Percentiles rank a stretch among this genome's conserved stretches.
These are phyloP conservation scores for Ophiostoma ips DNA, from an alignment of 2,329 filamentous ascomycete genomes.

Conservation along the genomic window DNA sequence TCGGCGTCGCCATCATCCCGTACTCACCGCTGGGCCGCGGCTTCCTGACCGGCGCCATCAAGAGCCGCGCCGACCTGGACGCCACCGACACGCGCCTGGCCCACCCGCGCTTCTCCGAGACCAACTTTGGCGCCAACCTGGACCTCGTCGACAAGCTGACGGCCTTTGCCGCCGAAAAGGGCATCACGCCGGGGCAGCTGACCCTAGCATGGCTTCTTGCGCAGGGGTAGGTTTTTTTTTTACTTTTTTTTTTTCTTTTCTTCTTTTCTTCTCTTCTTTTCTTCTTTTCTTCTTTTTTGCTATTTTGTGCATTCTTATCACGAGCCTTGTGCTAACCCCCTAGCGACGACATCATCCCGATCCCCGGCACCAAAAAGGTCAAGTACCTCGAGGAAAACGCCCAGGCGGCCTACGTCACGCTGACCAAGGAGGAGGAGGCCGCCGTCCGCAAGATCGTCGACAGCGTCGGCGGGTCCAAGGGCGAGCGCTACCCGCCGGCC, in stretches of 20 bases:
- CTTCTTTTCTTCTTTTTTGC: too few relatives aligned
- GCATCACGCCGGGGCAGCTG: conserved; percentile 40
- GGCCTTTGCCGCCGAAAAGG: conserved; percentile 36
- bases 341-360: conserved; percentile 45
- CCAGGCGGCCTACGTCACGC: conserved; percentile 19
- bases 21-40: conserved; percentile 48
- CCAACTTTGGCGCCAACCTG: conserved; percentile 43
- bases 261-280: too few relatives aligned
- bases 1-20: conserved; percentile 41
- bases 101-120: conserved; percentile 35
- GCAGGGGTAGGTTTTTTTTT: conserved; percentile 25
- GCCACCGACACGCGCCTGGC: conserved; percentile 31
- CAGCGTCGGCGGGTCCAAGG: too few relatives aligned
- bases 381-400: conserved; percentile 34
- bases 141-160: conserved; percentile 36
- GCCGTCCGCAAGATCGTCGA: too few relatives aligned
- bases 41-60: conserved; percentile 37
- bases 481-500: too few relatives aligned
- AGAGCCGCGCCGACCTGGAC: conserved; percentile 31
- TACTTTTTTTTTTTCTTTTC: too few relatives aligned
- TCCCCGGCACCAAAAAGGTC: conserved; percentile 34
- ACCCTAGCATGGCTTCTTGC: conserved; percentile 49
- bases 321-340: too few relatives aligned
- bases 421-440: conserved; percentile 21
- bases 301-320: too few relatives aligned